Evolutionary conservation across 805 yeast genomes (phyloP), one percentile per base, ranked within the genome.

Genomic region (Cyberlindnera americana): DNA sequence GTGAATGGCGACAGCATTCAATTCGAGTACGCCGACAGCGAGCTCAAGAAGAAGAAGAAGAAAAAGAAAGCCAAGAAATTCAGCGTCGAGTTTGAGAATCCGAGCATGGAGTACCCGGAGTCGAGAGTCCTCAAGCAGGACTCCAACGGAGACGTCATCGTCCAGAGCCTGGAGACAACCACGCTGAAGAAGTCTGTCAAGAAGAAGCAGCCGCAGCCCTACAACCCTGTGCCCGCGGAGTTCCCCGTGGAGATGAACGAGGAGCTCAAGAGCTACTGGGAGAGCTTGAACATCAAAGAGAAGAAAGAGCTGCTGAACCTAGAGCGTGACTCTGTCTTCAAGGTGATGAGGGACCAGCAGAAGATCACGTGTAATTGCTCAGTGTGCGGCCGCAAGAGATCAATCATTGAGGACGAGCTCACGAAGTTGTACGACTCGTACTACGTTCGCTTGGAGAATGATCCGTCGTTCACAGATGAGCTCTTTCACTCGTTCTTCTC

Each of bases 101-200:
- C 81, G 12, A 67, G 71, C 28, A 71, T 74, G 25, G 87, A 81
- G 13, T 83, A 83, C 53, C 93, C 93, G 3, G 70, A 75, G 12
- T 81, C 89, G 8, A 61, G 93, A 41, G 78, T 83, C 5, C 78
- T 83, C 33, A 81, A 77, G 49, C 79, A 81, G 49, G 83, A 76
- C 4, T 73, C 81, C 4, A 82, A 84, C 56, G 95, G 95, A 7
- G 86, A 83, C 49, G 83, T 85, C 5, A 74, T 84, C 35, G 88
- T 86, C 18, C 83, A 83, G 50, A 57, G 62, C 24, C 49, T 61
- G 35, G 67, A 27, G 56, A 73, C 19, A 4, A 25, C 42, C 19
- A 29, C 36, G 11, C 16, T 8, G 13, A 19, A 16, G 19, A 35
- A 31, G 26, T 29, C 44, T 13, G 6, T 19, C 8, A 12, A n/a